Evolutionary conservation across 1,139 yeast species (phyloP).

Genomic region (Lodderomyces metapsilosis): DNA sequence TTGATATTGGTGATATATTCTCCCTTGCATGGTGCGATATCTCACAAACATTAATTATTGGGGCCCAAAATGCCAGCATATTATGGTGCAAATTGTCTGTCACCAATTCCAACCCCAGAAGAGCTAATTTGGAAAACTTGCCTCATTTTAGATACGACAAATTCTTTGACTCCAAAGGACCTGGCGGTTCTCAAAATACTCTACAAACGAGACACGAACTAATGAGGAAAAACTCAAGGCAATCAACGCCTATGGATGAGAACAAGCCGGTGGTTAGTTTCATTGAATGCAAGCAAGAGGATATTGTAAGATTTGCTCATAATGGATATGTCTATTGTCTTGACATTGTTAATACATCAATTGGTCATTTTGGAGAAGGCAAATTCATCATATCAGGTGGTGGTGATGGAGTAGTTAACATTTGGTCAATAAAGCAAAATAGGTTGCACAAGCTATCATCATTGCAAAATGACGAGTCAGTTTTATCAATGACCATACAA

Average conservation of each 20-base stretch:
- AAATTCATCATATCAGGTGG: constrained; percentile 55
- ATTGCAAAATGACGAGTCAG: constrained; percentile 66
- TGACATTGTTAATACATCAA: constrained; percentile 31
- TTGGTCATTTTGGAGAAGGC: constrained; percentile 13
- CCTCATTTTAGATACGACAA: constrained; percentile 83
- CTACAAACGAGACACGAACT: constrained; percentile 32
- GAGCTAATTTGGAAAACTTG: constrained; percentile 35
- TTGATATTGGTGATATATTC: constrained; percentile 93
- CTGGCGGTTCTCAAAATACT: constrained; percentile 59
- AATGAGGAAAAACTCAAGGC: constrained; percentile 19
- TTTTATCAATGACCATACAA: constrained; percentile 62
- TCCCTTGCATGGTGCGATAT: constrained; percentile 70
- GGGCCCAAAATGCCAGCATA: constrained; percentile 89
- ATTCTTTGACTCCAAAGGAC: constrained; percentile 89
- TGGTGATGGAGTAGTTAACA: constrained; percentile 82
- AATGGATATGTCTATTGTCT: constrained; percentile 85
- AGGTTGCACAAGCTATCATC: constrained; percentile 28
- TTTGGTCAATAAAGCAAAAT: constrained; percentile 54
- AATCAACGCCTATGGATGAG: constrained; percentile 4
- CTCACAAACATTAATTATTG: constrained; percentile 67
- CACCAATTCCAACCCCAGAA: constrained; percentile 7
- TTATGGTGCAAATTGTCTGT: constrained; percentile 57
- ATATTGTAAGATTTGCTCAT: constrained; percentile 80
- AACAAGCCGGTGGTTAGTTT: constrained; percentile 22
- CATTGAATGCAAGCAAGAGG: constrained; percentile 66